Percentiles rank a stretch among this genome's conserved stretches.
These are phyloP conservation scores for Pseudogymnoascus sp. DNA, from an alignment of 2,329 filamentous ascomycete genomes.

Conservation along the genomic window DNA sequence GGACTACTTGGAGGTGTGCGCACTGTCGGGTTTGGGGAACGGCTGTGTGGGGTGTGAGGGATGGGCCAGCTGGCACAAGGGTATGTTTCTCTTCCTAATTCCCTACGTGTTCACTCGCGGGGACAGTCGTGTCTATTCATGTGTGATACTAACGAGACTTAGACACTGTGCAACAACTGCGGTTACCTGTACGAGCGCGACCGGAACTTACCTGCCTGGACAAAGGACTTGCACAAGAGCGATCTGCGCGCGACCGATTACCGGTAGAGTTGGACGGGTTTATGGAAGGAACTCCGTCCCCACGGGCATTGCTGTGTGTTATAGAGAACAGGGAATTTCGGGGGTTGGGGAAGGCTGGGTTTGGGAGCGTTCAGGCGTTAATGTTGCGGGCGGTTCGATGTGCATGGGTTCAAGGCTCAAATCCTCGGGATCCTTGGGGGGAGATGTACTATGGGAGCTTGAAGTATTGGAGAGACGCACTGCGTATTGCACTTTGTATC, in stretches of 20 bases:
- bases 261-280: conserved; percentile 19
- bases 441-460: neutral
- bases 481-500: neutral
- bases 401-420: neutral
- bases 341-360: neutral
- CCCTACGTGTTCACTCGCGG: neutral
- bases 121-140: conserved; percentile 15
- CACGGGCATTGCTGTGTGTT: neutral
- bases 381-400: neutral
- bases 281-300: neutral
- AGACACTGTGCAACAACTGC: conserved; percentile 87
- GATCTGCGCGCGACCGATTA: conserved; percentile 29
- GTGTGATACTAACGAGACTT: conserved; percentile 20
- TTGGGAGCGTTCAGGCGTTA: conserved; percentile 3
- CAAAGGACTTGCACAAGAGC: conserved; percentile 57
- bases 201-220: conserved; percentile 73
- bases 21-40: conserved; percentile 86
- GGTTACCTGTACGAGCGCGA: conserved; percentile 84
- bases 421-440: neutral
- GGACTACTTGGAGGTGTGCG: conserved; percentile 75
- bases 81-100: conserved; percentile 46
- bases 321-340: neutral
- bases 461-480: neutral
- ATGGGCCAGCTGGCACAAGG: conserved; percentile 78
- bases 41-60: conserved; percentile 89